Evolutionary conservation across 176 grass and related monocot species (phyloP), one percentile per base, ranked within the genome.

Genomic region (Dactylis glomerata): DNA sequence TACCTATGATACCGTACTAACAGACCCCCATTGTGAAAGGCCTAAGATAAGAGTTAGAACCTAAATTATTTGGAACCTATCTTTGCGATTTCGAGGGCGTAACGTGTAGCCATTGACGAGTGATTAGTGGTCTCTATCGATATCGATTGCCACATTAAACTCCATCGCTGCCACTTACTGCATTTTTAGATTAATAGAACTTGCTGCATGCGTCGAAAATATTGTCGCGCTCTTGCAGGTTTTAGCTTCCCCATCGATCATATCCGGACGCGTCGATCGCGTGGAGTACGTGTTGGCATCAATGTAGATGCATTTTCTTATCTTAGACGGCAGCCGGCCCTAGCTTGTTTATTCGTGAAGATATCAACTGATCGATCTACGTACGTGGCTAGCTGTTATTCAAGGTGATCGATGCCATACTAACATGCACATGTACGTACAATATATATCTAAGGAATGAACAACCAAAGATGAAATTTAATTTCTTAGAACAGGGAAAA

Each of bases 51-150:
- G 41, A 42, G 6, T 42, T 42, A 42, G 41, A 1, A 42, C 41
- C 9, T 42, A 9, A n/a, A n/a, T n/a, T n/a, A n/a, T n/a, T n/a
- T n/a, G n/a, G n/a, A n/a, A n/a, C 6, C 19, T 2, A 61, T 4
- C 11, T 34, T 57, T 84, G 81, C 75, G 56, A 66, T 30, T 74
- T 73, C 58, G 7, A 10, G 41, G 13, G 23, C 17, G 81, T 83
- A 65, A 32, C 75, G 67, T 88, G 86, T 70, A 38, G 13, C 16
- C 51, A 58, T 30, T 44, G 15, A 23, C 12, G 55, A 42, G 19
- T 57, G 10, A 45, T 20, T 11, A 5, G 75, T 40, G 32, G 57
- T 80, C 77, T 27, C 68, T 19, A 12, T 82, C 9, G 64, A 10
- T 68, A 40, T 12, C 3, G 34, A 68, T 68, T 20, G 9, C 65